phyloP scores from a whole-genome alignment of 495 filamentous ascomycete genomes.

The Hypoxylon crocopeplum region DNA sequence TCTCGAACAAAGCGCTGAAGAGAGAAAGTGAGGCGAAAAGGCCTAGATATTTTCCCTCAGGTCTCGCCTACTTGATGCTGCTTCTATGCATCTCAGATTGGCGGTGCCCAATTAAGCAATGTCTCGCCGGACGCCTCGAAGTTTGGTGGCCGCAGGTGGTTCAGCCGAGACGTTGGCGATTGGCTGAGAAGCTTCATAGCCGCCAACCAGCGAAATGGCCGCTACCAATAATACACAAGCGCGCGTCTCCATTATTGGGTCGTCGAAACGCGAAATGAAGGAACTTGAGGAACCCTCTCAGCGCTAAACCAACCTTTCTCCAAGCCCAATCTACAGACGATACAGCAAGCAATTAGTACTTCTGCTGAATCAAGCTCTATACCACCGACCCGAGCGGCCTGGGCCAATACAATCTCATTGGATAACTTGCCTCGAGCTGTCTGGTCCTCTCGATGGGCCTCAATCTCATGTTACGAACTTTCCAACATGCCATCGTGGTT shows the following conservation, averaged over 20 bases:
- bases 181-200: slow-evolving; percentile 27
- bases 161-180: slow-evolving; percentile 24
- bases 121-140: slow-evolving; percentile 6
- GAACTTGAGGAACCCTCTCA: slow-evolving; percentile 12
- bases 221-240: slow-evolving; percentile 37
- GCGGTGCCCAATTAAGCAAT: slow-evolving; percentile 12
- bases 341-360: slow-evolving; percentile 1
- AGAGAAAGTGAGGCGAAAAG: too few relatives aligned
- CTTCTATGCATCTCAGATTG: background rate
- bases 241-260: slow-evolving; percentile 33
- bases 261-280: slow-evolving; percentile 34
- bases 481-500: slow-evolving; percentile 17
- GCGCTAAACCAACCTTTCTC: slow-evolving; percentile 39
- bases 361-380: slow-evolving; percentile 7
- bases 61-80: too few relatives aligned
- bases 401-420: slow-evolving; percentile 23
- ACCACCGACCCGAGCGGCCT: slow-evolving; percentile 2
- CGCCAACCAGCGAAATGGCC: slow-evolving; percentile 11
- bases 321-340: slow-evolving; percentile 24
- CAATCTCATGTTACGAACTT: slow-evolving; percentile 33
- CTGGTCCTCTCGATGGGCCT: slow-evolving; percentile 34
- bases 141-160: slow-evolving; percentile 34
- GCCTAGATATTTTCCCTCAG: too few relatives aligned
- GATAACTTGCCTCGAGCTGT: slow-evolving; percentile 23
- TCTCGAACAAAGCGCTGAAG: too few relatives aligned